A percentile compares a stretch with the other conserved stretches of the same genome.
These are phyloP conservation scores for Venturia pyrina DNA, from an alignment of 2,329 filamentous ascomycete genomes.

Conservation along the genomic window DNA sequence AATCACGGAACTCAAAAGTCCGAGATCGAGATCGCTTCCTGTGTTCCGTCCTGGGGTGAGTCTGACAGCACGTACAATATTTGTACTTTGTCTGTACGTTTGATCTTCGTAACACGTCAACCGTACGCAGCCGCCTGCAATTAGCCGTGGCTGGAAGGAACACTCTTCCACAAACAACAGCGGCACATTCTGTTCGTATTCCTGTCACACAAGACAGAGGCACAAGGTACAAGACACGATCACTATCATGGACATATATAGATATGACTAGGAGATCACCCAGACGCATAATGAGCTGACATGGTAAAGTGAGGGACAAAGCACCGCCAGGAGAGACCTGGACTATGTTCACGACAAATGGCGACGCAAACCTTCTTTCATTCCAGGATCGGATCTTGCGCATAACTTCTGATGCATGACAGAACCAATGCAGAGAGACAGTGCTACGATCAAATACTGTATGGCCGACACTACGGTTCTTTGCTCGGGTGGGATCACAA, in stretches of 20 bases:
- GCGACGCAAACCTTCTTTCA: neutral
- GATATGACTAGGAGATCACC: neutral
- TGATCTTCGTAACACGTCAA: neutral
- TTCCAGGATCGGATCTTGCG: neutral
- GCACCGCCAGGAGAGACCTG: neutral
- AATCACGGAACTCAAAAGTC: neutral
- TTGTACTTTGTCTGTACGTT: neutral
- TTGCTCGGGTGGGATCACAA: neutral
- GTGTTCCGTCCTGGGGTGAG: neutral
- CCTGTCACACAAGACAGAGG: too few species aligned
- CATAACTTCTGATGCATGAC: neutral
- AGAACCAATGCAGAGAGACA: neutral
- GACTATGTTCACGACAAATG: neutral
- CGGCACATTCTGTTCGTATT: neutral
- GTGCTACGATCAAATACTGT: neutral
- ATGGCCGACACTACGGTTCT: neutral
- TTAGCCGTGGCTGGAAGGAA: neutral
- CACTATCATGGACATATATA: neutral
- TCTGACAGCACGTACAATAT: neutral
- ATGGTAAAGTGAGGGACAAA: neutral
- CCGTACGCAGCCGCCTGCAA: neutral
- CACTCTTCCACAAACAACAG: neutral
- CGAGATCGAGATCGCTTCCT: neutral
- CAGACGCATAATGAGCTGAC: neutral
- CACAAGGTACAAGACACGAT: neutral